These are phyloP conservation scores for Artemisia tridentata DNA, from an alignment of 129 eudicot genomes.

Conservation along the genomic window DNA sequence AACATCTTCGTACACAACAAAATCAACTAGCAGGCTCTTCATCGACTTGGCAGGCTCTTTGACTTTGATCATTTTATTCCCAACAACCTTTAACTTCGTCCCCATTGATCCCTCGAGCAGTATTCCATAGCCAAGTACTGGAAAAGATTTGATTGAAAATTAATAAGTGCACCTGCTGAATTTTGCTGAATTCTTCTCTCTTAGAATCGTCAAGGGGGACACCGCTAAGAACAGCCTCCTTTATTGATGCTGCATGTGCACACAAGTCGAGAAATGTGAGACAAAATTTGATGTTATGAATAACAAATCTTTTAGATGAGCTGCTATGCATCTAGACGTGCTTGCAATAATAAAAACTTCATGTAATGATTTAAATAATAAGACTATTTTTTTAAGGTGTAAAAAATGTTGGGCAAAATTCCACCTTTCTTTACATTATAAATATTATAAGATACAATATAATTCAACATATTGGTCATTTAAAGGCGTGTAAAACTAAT, in stretches of 20 bases:
- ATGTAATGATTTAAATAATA: not conserved
- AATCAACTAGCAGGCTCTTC: too few species aligned
- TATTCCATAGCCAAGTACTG: too few species aligned
- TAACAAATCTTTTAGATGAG: not conserved
- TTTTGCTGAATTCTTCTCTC: slow-evolving; percentile 76
- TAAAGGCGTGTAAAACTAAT: too few species aligned
- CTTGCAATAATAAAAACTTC: not conserved
- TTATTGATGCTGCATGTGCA: slow-evolving; percentile 67
- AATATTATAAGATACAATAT: not conserved
- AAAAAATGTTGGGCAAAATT: not conserved
- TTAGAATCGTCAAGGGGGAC: slow-evolving; percentile 84
- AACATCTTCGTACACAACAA: too few species aligned
- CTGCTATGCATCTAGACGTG: not conserved
- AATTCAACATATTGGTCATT: not conserved
- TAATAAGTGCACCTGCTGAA: slow-evolving; percentile 61
- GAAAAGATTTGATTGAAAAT: too few species aligned
- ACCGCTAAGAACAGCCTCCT: slow-evolving; percentile 93
- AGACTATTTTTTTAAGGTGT: not conserved
- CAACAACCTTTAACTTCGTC: too few species aligned
- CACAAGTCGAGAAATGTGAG: slow-evolving; percentile 15
- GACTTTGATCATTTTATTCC: too few species aligned
- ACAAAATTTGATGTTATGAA: not conserved
- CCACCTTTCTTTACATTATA: not conserved
- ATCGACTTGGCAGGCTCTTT: too few species aligned
- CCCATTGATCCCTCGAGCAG: too few species aligned